phyloP scores from a whole-genome alignment of 371 early-diverging fungal species.

The Syncephalis plumigaleata region DNA sequence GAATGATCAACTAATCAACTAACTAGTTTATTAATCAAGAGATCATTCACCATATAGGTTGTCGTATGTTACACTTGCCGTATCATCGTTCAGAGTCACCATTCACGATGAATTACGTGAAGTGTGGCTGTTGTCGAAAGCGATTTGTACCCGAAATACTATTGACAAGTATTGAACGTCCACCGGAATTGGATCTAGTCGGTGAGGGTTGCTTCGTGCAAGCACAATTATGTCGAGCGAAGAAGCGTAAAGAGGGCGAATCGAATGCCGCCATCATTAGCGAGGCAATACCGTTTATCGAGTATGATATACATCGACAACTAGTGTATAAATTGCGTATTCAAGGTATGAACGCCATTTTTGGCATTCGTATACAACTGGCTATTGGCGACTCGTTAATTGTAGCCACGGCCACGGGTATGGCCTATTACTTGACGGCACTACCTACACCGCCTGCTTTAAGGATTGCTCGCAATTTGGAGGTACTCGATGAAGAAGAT shows the following conservation, averaged over 20 bases:
- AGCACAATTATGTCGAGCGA: conserved; percentile 38
- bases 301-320: conserved; percentile 63
- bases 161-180: conserved; percentile 45
- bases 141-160: conserved; percentile 53
- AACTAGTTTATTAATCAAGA: no score
- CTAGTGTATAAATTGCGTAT: conserved; percentile 50
- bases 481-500: conserved; percentile 47
- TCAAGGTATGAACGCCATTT: conserved; percentile 50
- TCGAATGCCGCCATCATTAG: conserved; percentile 33
- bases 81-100: conserved; percentile 35
- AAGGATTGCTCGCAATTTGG: conserved; percentile 43
- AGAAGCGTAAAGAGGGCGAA: conserved; percentile 31
- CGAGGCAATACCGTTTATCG: conserved; percentile 56
- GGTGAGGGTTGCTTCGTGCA: conserved; percentile 26
- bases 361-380: conserved; percentile 47
- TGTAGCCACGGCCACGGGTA: conserved; percentile 52
- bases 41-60: conserved; percentile 13
- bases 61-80: conserved; percentile 45
- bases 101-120: conserved; percentile 40
- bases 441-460: conserved; percentile 46
- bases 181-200: conserved; percentile 35
- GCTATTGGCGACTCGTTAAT: conserved; percentile 43
- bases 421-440: conserved; percentile 40
- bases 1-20: no score
- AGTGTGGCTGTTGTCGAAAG: conserved; percentile 39